Evolutionary conservation across 1,284 basidiomycete genomes (phyloP), one percentile per base, ranked within the genome.

Genomic region (Fomes fomentarius): DNA sequence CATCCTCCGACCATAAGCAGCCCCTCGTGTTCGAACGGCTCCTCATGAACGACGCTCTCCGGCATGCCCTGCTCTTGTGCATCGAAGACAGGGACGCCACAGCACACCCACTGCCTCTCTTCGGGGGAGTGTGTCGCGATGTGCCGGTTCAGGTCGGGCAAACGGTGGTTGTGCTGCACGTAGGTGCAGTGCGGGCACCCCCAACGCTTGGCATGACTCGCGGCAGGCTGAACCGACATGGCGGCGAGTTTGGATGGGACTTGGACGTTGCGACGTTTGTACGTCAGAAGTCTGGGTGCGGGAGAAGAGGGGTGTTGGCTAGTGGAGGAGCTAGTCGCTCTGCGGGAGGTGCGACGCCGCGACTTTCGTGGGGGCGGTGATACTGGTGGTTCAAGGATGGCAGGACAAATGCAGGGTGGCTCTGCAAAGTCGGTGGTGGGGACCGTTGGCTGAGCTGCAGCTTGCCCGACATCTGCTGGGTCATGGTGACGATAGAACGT

Each of bases 131-230:
- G 83, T 0, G 82, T 82, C 31, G 67, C 69, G 31, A 83, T 62
- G 63, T 85, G 83, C 15, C 83, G 76, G 63, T 74, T 76, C 62
- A 80, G 78, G 58, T 84, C 83, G 11, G 80, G 80, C 35, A 74
- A 65, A 30, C 82, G 78, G 38, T 68, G 69, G 67, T 77, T 80
- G 31, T 55, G 63, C 60, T 74, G 73, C 42, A 66, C 42, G 51
- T 59, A 44, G 28, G 34, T 21, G 43, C 60, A 62, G 34, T 53
- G 30, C n/a, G 54, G 50, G 47, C 58, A 60, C 22, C 47, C 24
- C 43, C 50, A 52, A 12, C 28, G 43, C 17, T 39, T 9, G 17
- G 10, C 14, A n/a, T n/a, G n/a, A n/a, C n/a, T n/a, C n/a, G n/a
- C n/a, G n/a, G n/a, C n/a, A 17, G 26, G 28, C 15, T 3, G 17